Evolutionary conservation across 1,284 basidiomycete species (phyloP).

Genomic region (Ganoderma boninense): DNA sequence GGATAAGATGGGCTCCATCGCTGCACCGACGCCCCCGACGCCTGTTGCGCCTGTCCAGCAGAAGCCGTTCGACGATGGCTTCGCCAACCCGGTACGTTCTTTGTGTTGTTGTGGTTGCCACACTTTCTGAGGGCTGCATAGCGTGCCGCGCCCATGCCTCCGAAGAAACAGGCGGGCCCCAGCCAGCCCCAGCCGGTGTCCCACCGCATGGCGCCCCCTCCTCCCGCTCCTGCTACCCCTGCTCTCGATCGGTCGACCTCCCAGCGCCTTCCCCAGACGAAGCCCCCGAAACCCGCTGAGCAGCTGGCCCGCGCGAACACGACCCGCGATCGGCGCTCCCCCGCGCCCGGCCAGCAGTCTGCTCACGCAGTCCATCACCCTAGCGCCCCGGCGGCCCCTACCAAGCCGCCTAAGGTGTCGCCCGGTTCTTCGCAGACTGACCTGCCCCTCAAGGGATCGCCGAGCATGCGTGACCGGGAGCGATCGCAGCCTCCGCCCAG

Average conservation of each 20-base stretch:
- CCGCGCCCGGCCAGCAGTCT: slow-evolving; percentile 39
- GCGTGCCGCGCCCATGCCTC: slow-evolving; percentile 60
- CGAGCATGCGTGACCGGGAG: slow-evolving; percentile 30
- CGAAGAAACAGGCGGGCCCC: slow-evolving; percentile 58
- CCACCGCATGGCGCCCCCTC: slow-evolving; percentile 74
- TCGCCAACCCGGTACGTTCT: slow-evolving; percentile 60
- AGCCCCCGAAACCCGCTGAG: slow-evolving; percentile 58
- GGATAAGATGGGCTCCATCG: slow-evolving; percentile 78
- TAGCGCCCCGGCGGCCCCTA: slow-evolving; percentile 26
- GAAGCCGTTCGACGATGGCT: slow-evolving; percentile 51
- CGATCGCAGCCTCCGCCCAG: slow-evolving; percentile 50
- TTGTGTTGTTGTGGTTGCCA: not conserved
- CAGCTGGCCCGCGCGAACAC: slow-evolving; percentile 72
- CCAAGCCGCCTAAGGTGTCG: slow-evolving; percentile 54
- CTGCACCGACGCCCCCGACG: slow-evolving; percentile 37
- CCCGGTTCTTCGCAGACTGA: slow-evolving; percentile 64
- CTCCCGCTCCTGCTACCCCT: slow-evolving; percentile 63
- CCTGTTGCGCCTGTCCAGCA: slow-evolving; percentile 26
- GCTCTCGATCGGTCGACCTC: slow-evolving; percentile 81
- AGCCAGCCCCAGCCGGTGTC: slow-evolving; percentile 53
- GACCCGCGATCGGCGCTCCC: slow-evolving; percentile 60
- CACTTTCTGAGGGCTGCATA: slow-evolving; percentile 36
- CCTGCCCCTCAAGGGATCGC: slow-evolving; percentile 53
- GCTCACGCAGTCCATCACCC: slow-evolving; percentile 29
- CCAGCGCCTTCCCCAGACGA: slow-evolving; percentile 65